Evolutionary conservation across 106 monocot genomes (phyloP).

Genomic region (Xerophyta viscosa): DNA sequence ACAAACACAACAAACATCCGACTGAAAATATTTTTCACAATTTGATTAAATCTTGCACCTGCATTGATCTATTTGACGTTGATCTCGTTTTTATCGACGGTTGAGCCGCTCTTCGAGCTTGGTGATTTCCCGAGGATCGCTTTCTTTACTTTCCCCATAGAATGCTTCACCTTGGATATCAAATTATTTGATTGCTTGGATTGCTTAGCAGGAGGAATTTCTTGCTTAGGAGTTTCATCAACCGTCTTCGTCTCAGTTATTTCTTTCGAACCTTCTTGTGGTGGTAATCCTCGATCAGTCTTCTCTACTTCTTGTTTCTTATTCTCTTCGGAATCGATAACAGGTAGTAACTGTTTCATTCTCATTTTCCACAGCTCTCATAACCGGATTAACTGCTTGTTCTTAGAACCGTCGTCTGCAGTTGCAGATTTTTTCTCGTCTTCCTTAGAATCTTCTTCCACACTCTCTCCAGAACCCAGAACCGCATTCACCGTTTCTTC

Average conservation of each 20-base stretch:
- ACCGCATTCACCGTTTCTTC: not conserved
- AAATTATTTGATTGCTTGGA: slow-evolving; percentile 30
- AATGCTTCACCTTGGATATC: slow-evolving; percentile 51
- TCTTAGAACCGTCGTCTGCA: too few relatives aligned
- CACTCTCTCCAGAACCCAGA: too few relatives aligned
- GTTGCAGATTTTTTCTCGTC: too few relatives aligned
- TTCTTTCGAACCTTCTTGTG: slow-evolving; percentile 10
- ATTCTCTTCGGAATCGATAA: not conserved
- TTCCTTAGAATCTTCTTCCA: too few relatives aligned
- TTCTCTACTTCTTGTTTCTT: slow-evolving; percentile 11
- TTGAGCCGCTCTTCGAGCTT: slow-evolving; percentile 21
- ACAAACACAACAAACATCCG: too few relatives aligned
- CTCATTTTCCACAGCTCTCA: not conserved
- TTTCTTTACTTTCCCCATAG: slow-evolving; percentile 51
- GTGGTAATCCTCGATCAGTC: not conserved
- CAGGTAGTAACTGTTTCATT: too few relatives aligned
- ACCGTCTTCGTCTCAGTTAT: slow-evolving; percentile 4
- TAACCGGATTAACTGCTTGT: not conserved
- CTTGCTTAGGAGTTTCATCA: slow-evolving; percentile 3
- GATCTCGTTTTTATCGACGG: too few relatives aligned
- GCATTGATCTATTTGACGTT: too few relatives aligned
- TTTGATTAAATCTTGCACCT: too few relatives aligned
- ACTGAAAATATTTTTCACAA: too few relatives aligned
- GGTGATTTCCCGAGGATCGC: slow-evolving; percentile 50
- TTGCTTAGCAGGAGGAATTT: slow-evolving; percentile 9